phyloP scores from a whole-genome alignment of 352 stramenopile genomes.

The Pythium scleroteichum region DNA sequence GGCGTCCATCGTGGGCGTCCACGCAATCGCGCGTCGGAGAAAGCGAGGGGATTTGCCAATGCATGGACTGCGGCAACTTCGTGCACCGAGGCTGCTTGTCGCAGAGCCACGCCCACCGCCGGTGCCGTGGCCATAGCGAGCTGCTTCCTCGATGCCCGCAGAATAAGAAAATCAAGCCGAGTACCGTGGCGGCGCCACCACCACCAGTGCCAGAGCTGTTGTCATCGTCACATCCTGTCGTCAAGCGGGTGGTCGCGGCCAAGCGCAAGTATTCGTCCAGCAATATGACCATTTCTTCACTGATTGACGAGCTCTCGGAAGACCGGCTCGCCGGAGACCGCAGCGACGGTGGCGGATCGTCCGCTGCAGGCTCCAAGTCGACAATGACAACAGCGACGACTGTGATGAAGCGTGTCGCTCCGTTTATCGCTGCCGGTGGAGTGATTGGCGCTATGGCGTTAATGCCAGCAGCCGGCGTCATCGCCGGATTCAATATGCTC shows the following conservation, averaged over 20 bases:
- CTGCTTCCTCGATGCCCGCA: slow-evolving; percentile 40
- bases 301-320: slow-evolving; percentile 32
- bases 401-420: slow-evolving; percentile 33
- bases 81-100: slow-evolving; percentile 59
- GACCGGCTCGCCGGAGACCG: slow-evolving; percentile 2
- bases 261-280: slow-evolving; percentile 20
- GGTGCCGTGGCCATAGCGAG: slow-evolving; percentile 39
- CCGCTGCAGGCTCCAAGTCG: not conserved
- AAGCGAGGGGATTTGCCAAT: slow-evolving; percentile 46
- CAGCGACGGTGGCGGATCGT: slow-evolving; percentile 4
- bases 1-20: slow-evolving; percentile 11
- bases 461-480: slow-evolving; percentile 42
- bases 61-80: slow-evolving; percentile 51
- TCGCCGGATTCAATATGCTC: slow-evolving; percentile 64
- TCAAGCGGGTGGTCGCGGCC: slow-evolving; percentile 13
- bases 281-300: slow-evolving; percentile 29
- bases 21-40: not conserved
- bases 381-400: slow-evolving; percentile 13
- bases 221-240: slow-evolving; percentile 6
- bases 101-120: slow-evolving; percentile 45
- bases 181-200: not conserved
- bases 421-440: slow-evolving; percentile 58
- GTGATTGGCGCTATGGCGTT: slow-evolving; percentile 58
- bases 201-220: slow-evolving; percentile 25
- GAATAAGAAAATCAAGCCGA: not conserved